phyloP scores from a whole-genome alignment of 176 grass and related monocot genomes.

The Coix lacrymajobi region DNA sequence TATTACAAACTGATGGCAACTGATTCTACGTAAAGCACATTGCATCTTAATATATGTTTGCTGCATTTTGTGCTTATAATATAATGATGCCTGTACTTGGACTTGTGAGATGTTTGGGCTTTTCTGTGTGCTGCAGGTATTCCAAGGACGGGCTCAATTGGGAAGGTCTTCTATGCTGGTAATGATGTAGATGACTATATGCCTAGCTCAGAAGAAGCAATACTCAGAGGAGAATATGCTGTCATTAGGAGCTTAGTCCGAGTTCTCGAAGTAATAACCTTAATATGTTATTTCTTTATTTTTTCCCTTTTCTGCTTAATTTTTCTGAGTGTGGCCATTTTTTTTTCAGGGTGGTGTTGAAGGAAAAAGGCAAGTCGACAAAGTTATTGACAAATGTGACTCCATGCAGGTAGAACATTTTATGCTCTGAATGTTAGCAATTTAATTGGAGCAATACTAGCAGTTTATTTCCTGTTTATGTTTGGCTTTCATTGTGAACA shows the following conservation, averaged over 20 bases:
- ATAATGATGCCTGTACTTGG: constrained; percentile 18
- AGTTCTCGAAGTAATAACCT: constrained; percentile 78
- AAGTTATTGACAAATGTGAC: constrained; percentile 97
- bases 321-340: neutral
- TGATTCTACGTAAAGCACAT: constrained; percentile 11
- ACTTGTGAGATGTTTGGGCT: neutral
- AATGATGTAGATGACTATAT: constrained; percentile 67
- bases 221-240: constrained; percentile 84
- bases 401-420: constrained; percentile 86
- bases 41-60: constrained; percentile 11
- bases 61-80: neutral
- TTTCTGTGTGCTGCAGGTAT: constrained; percentile 53
- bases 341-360: constrained; percentile 85
- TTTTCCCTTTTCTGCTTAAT: neutral
- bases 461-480: constrained; percentile 23
- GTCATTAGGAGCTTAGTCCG: constrained; percentile 96
- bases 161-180: constrained; percentile 83
- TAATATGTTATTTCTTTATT: constrained; percentile 13
- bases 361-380: constrained; percentile 96
- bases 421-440: constrained; percentile 6
- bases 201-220: constrained; percentile 86
- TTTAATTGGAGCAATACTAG: constrained; percentile 3
- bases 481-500: constrained; percentile 41
- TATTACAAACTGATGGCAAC: constrained; percentile 20
- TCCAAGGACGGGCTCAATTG: constrained; percentile 77